Base-by-base conservation (phyloP, 2,329 filamentous ascomycete genomes). In the Epichloe gansuensis region DNA sequence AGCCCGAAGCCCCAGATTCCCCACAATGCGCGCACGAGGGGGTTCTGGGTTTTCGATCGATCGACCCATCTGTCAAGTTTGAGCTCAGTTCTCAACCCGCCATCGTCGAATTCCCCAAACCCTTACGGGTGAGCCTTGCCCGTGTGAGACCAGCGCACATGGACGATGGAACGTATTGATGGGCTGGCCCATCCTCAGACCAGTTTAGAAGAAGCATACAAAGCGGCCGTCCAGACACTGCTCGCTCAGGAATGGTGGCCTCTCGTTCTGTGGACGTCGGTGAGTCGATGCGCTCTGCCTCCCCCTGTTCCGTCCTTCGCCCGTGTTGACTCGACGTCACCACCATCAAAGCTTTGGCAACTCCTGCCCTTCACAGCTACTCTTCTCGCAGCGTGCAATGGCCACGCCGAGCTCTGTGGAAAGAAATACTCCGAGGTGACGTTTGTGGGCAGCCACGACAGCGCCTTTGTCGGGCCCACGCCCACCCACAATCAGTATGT, bases 371-470 rank as follows among this genome's bases (percentile, higher is more conserved):
- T 65, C 46, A 52, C 56, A 7, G 51, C 51, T 13, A 54, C 50
- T 31, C 59, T 54, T 13, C 50, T 61, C 31, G 62, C 60, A 21
- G 63, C 63, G 57, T 85, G 82, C 69, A 85, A 85, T 61, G 80
- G 80, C 55, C 70, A 74, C 51, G 60, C 74, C 1, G 72, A 72
- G 41, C 76, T 80, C 52, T 85, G 82, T 66, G 62, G 64, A 47
- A 75, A 77, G 41, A 67, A 64, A 43, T 85, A 84, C 67, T 78
- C 79, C 56, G 73, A 82, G 39, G 64, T 85, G 51, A 77, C 77
- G n/a, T 76, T 78, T 54, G 67, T 83, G 17, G 84, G 82, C 25
- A 74, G 83, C 6, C 84, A 87, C 67, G 76, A 87, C 67, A 78
- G 76, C 13, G 75, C 81, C 39, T 86, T 86, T 60, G 75, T 83